These are phyloP conservation scores for Sugiyamaella pinicola DNA, from an alignment of 1,139 yeast species.

Conservation along the genomic window DNA sequence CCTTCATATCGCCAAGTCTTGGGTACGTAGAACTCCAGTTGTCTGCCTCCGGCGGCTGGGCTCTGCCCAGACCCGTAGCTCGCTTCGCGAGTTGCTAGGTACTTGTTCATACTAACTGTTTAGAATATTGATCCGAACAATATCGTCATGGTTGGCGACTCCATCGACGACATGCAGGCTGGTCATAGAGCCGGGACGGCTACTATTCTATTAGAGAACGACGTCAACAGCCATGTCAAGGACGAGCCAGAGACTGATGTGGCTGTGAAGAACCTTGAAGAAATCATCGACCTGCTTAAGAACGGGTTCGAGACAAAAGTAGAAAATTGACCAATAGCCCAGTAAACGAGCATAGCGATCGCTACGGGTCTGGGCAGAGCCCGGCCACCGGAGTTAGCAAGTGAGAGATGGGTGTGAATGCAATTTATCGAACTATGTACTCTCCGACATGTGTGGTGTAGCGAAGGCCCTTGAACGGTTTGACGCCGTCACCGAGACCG, in stretches of 20 bases:
- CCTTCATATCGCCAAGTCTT: constrained; percentile 51
- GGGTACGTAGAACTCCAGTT: constrained; percentile 40
- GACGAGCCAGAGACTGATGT: constrained; percentile 48
- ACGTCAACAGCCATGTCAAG: constrained; percentile 48
- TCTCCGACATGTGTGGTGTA: constrained; percentile 71
- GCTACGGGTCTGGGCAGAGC: background rate
- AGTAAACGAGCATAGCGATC: background rate
- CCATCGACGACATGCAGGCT: constrained; percentile 63
- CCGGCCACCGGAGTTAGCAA: background rate
- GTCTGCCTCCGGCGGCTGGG: too few relatives aligned
- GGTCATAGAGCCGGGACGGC: constrained; percentile 61
- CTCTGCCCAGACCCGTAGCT: constrained; percentile 5
- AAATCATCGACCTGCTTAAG: constrained; percentile 47
- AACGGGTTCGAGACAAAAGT: constrained; percentile 41
- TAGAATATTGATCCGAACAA: constrained; percentile 45
- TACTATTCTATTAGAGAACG: constrained; percentile 54
- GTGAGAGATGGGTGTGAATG: background rate
- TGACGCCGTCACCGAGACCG: constrained; percentile 63
- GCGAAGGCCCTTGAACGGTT: constrained; percentile 91
- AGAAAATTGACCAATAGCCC: constrained; percentile 8
- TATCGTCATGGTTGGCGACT: constrained; percentile 70
- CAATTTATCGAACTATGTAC: constrained; percentile 49
- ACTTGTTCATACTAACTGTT: constrained; percentile 15
- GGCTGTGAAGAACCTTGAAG: constrained; percentile 40
- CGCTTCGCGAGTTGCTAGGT: background rate